Evolutionary conservation across 768 basidiomycete species (phyloP).

Genomic region (Suillus weaverae): DNA sequence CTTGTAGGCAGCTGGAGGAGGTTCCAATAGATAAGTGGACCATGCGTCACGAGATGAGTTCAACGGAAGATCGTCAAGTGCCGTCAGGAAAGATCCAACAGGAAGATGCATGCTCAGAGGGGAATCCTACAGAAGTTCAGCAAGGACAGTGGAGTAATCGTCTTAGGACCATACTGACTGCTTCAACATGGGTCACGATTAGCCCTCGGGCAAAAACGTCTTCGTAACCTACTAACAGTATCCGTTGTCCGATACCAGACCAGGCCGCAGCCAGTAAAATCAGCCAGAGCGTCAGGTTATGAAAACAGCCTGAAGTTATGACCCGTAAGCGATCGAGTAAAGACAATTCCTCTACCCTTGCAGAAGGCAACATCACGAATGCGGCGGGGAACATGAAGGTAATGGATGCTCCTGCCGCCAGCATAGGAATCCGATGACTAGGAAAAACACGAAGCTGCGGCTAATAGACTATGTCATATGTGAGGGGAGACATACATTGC

Average conservation of each 20-base stretch:
- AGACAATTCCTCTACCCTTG: slow-evolving; percentile 39
- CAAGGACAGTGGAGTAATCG: not conserved
- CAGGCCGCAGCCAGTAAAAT: slow-evolving; percentile 42
- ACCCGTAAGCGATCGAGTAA: slow-evolving; percentile 53
- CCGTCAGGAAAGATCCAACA: slow-evolving; percentile 58
- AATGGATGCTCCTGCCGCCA: slow-evolving; percentile 60
- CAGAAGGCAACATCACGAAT: slow-evolving; percentile 62
- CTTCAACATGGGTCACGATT: slow-evolving; percentile 54
- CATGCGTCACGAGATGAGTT: slow-evolving; percentile 36
- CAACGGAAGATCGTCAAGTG: slow-evolving; percentile 63
- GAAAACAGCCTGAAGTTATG: slow-evolving; percentile 72
- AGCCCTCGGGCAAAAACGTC: slow-evolving; percentile 54
- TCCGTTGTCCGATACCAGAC: slow-evolving; percentile 26
- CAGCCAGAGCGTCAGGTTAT: slow-evolving; percentile 67
- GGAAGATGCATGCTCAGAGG: slow-evolving; percentile 57
- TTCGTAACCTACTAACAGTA: slow-evolving; percentile 44
- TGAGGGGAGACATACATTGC: slow-evolving; percentile 54
- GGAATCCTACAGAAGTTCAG: slow-evolving; percentile 48
- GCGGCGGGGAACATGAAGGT: slow-evolving; percentile 69
- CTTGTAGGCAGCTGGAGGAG: slow-evolving; percentile 7
- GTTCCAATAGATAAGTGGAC: slow-evolving; percentile 43
- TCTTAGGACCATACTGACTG: slow-evolving; percentile 40
- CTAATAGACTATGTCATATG: not conserved
- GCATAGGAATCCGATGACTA: slow-evolving; percentile 67
- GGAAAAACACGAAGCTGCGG: slow-evolving; percentile 3